Percentiles rank a stretch among this genome's conserved stretches.
Conservation (phyloP, 306 rosid genomes). For the Vicia faba region DNA sequence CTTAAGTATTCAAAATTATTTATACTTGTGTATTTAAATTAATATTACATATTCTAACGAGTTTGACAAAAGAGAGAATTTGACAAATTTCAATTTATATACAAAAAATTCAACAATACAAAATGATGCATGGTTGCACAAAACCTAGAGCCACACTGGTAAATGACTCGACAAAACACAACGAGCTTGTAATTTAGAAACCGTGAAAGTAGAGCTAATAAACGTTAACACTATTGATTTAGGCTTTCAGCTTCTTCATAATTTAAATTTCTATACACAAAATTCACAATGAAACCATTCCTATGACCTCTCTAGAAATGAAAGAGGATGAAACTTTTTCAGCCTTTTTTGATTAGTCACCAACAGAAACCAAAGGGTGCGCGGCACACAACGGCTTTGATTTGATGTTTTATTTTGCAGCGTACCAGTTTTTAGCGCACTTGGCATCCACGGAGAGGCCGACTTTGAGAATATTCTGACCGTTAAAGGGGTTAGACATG, state of each 20-base stretch:
- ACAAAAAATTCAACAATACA: no score
- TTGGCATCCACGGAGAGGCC: constrained; percentile 89
- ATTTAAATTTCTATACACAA: constrained; percentile 23
- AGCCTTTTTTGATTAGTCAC: constrained; percentile 31
- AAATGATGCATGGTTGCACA: no score
- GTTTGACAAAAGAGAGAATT: no score
- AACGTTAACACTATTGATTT: constrained; percentile 7
- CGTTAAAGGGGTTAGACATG: constrained; percentile 85
- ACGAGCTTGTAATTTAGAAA: no score
- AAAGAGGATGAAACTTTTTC: background rate
- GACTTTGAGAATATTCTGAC: constrained; percentile 71
- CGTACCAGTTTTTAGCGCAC: constrained; percentile 85
- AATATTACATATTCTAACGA: no score
- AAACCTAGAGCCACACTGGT: no score
- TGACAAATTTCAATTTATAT: no score
- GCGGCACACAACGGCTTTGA: background rate
- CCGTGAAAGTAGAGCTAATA: no score
- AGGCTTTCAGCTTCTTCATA: constrained; percentile 18
- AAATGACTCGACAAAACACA: no score
- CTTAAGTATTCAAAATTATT: no score
- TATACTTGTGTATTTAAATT: no score
- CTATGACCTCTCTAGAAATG: constrained; percentile 4
- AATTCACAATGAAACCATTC: constrained; percentile 24
- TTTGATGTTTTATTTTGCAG: constrained; percentile 61
- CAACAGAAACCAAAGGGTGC: constrained; percentile 16